Evolutionary conservation across 192 early-diverging fungal genomes (phyloP), one percentile per base, ranked within the genome.

Genomic region (Glomus cerebriforme): DNA sequence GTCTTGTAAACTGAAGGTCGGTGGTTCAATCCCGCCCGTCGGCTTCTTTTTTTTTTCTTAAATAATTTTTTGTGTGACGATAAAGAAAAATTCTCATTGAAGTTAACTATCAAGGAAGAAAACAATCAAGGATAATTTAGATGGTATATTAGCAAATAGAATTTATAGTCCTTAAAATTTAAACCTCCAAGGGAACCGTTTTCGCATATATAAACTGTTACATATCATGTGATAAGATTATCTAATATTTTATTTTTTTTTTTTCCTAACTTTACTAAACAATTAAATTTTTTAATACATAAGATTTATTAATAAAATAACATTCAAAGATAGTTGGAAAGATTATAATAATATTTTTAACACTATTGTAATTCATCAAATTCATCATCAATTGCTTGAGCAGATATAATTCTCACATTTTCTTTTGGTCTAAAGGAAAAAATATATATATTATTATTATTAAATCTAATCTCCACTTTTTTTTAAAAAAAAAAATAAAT

Each of bases 1-100:
- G 88, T 91, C 90, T 91, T 87, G 88, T 91, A 91, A 91, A 88
- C 88, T 81, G 88, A 91, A 91, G 90, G 85, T 91, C 90, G 85
- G 83, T 81, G 78, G 90, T 91, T 91, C 90, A 85, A 91, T 81
- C 88, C 90, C 77, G 81, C 83, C 85, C 82, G 79, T 81, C 79
- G 83, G 84, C 89, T 90, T 19, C 49, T 54, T 54, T 54, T 54
- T 54, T 22, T 22, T 17, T 43, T 0, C 7, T 43, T 22, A 22
- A 54, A 54, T 22, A 22, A 54, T 54, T 54, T 49, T 54, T 54
- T 54, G 39, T 43, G 12, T 10, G 10, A 43, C 39, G 39, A 43
- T 43, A 12, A 43, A 43, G 39, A 43, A 43, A 43, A 43, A n/a
- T n/a, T n/a, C n/a, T n/a, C n/a, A n/a, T n/a, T n/a, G n/a, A n/a